Base-by-base conservation (phyloP, 2,329 filamentous ascomycete species). In the Fusarium luffae region DNA sequence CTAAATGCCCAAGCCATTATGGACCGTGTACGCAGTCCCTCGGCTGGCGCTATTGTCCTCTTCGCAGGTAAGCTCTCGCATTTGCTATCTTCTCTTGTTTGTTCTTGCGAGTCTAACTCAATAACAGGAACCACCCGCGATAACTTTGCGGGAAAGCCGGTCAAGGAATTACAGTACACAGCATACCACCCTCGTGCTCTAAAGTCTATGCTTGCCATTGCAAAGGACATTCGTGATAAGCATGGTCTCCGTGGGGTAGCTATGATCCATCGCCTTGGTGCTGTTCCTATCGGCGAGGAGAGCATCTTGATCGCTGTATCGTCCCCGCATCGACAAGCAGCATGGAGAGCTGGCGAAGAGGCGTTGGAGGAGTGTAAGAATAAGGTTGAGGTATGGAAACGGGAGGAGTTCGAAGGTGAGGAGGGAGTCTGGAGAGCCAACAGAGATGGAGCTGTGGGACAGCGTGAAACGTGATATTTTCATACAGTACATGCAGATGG, bases 381-480 rank as follows among this genome's bases (percentile, higher is more conserved):
- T 58, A 89, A 86, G 70, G 93, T 93, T n/a, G 96, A 99, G 83
- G 90, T 99, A 43, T 98, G 95, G 95, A 98, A 98, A 82, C 84
- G 89, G 70, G 95, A 98, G 82, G 92, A 93, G 78, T 98, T 98
- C 83, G 89, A 87, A 47, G 91, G 87, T 2, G 91, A 89, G 23
- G 90, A 92, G 68, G 92, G 90, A 9, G 86, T 96, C 46, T 98
- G 94, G 94, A 90, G 93, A 81, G 93, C 92, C 65, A 98, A 98
- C 81, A 82, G 90, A 69, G 94, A 97, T 80, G 92, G 92, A 12
- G 83, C 84, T 63, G 80, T 82, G 49, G 91, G 89, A 9, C 82
- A 84, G 46, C 83, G 79, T 71, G 78, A 50, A 19, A 41, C 34
- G 9, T 71, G 47, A 69, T 12, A 16, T 13, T 54, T 4, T 32